Percentiles rank a stretch among this genome's conserved stretches.
Evolutionary conservation across 163 green algal genomes (phyloP).

Genomic region (Prototheca stagnorum): DNA sequence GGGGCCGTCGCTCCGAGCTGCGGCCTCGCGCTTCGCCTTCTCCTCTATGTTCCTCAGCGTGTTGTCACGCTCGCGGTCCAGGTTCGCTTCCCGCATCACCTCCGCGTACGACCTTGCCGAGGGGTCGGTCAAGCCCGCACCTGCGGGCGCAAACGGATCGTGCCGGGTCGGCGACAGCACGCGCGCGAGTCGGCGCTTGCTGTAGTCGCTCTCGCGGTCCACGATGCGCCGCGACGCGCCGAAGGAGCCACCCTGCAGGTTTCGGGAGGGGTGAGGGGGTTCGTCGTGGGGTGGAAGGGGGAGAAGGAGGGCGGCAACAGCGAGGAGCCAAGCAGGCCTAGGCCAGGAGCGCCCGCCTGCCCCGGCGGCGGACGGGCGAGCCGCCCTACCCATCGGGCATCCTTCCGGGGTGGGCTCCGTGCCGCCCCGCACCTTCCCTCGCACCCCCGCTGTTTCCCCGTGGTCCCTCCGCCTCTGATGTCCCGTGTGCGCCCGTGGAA

Average conservation of each 20-base stretch:
- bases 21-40: slow-evolving; percentile 39
- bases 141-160: slow-evolving; percentile 75
- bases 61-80: slow-evolving; percentile 81
- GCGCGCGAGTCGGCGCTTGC: slow-evolving; percentile 52
- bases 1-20: neutral
- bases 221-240: slow-evolving; percentile 43
- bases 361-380: too few relatives aligned
- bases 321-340: neutral
- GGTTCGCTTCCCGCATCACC: slow-evolving; percentile 64
- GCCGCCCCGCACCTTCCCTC: too few relatives aligned
- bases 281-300: neutral
- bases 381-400: too few relatives aligned
- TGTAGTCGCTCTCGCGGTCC: slow-evolving; percentile 88
- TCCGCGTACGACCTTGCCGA: slow-evolving; percentile 80
- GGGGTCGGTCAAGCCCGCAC: slow-evolving; percentile 54
- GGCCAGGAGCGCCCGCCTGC: neutral
- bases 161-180: slow-evolving; percentile 76
- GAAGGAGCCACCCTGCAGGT: slow-evolving; percentile 8
- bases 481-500: too few relatives aligned
- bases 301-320: neutral
- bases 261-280: neutral
- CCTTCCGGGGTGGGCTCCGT: too few relatives aligned
- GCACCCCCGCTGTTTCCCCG: too few relatives aligned
- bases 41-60: slow-evolving; percentile 73
- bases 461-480: too few relatives aligned